Conservation (phyloP, 768 basidiomycete genomes). For the Naganishia randhawae region DNA sequence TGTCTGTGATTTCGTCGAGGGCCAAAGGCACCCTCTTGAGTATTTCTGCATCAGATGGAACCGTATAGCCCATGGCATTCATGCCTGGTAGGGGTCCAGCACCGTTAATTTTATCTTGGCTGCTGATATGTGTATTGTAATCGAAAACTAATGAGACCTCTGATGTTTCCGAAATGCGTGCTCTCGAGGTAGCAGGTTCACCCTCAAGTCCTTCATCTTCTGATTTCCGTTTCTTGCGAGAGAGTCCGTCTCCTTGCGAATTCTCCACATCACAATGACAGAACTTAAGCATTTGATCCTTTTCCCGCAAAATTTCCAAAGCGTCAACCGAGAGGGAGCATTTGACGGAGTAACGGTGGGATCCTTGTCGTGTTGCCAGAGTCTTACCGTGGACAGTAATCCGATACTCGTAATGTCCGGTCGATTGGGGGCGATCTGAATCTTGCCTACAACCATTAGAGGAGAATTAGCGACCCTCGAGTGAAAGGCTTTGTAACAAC, state of each 20-base stretch:
- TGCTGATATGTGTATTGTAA: conserved; percentile 8
- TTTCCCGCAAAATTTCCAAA: conserved; percentile 3
- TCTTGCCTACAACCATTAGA: not conserved
- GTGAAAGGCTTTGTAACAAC: not conserved
- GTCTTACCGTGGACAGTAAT: not conserved
- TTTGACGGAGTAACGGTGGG: conserved; percentile 1
- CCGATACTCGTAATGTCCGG: not conserved
- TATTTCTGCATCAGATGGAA: too few relatives aligned
- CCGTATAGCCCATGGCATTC: not conserved
- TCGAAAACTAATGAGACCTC: conserved; percentile 2
- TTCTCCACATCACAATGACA: conserved; percentile 10
- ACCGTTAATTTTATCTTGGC: not conserved
- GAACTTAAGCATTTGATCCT: not conserved
- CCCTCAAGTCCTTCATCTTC: not conserved
- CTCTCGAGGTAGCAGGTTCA: not conserved
- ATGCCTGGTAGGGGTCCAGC: not conserved
- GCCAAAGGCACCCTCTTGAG: too few relatives aligned
- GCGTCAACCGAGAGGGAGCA: conserved; percentile 10
- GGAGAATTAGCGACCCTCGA: not conserved
- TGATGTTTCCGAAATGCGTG: not conserved
- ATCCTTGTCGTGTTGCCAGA: not conserved
- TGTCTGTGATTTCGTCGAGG: not conserved
- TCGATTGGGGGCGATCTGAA: not conserved
- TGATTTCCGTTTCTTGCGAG: not conserved
- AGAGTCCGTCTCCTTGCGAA: too few relatives aligned